phyloP scores from a whole-genome alignment of 1,139 yeast species.

The Taiozyma sp. region DNA sequence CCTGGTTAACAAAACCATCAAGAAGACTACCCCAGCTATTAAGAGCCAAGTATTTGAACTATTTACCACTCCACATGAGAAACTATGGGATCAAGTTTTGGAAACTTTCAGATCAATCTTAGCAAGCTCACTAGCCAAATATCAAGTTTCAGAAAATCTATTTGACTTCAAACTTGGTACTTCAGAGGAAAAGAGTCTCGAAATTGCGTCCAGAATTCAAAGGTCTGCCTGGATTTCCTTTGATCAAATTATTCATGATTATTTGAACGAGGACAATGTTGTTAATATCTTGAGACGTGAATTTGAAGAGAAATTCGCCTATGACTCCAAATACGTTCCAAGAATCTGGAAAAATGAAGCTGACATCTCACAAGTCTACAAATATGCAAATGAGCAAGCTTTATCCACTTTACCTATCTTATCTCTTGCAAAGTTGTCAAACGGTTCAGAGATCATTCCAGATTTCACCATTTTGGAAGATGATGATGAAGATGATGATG shows the following conservation, averaged over 20 bases:
- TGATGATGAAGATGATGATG: constrained; percentile 32
- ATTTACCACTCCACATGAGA: constrained; percentile 39
- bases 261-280: constrained; percentile 54
- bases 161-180: constrained; percentile 69
- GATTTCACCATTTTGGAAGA: constrained; percentile 41
- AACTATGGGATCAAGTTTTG: constrained; percentile 61
- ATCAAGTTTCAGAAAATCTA: constrained; percentile 19
- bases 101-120: constrained; percentile 41
- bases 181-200: constrained; percentile 35
- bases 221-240: constrained; percentile 64
- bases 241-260: constrained; percentile 53
- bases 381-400: constrained; percentile 54
- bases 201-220: constrained; percentile 40
- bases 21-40: constrained; percentile 36
- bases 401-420: constrained; percentile 55
- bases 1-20: constrained; percentile 34
- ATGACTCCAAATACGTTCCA: constrained; percentile 81
- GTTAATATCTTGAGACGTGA: constrained; percentile 55
- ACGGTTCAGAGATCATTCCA: constrained; percentile 54
- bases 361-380: constrained; percentile 68
- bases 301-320: constrained; percentile 81
- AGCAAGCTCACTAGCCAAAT: constrained; percentile 28
- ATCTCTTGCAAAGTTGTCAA: constrained; percentile 49
- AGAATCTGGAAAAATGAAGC: constrained; percentile 70
- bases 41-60: constrained; percentile 38